Conservation (phyloP, 345 rosid species). For the Hirschfeldia incana region DNA sequence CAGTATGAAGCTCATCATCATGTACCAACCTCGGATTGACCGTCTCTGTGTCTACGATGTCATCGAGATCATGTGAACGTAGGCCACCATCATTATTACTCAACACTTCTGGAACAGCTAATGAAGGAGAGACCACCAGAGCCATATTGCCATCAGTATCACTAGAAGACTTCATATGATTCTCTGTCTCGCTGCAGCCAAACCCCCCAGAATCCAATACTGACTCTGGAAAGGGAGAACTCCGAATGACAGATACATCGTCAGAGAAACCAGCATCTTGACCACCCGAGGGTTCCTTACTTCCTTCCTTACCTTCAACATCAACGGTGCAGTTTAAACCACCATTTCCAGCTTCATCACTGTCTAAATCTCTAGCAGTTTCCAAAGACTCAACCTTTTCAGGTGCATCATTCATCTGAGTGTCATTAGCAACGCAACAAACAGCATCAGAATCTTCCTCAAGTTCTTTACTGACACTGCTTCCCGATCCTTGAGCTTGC, state of each 20-base stretch:
- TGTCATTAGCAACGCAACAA: constrained; percentile 10
- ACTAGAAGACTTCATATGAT: constrained; percentile 27
- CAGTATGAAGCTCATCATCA: constrained; percentile 27
- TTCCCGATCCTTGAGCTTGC: neutral
- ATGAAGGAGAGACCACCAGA: constrained; percentile 31
- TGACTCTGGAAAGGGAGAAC: constrained; percentile 27
- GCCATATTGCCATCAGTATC: constrained; percentile 32
- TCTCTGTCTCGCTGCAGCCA: constrained; percentile 22
- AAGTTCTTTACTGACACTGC: neutral
- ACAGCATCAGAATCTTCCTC: constrained; percentile 19
- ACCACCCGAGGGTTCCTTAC: constrained; percentile 18
- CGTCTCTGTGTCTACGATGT: constrained; percentile 21
- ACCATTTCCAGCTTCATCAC: constrained; percentile 13
- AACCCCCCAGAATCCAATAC: constrained; percentile 12
- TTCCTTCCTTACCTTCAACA: constrained; percentile 28
- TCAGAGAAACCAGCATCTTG: constrained; percentile 11
- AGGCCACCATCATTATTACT: constrained; percentile 26
- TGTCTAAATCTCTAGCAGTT: neutral
- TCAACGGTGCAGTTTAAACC: constrained; percentile 21
- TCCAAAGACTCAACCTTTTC: constrained; percentile 13
- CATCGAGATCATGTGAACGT: constrained; percentile 30
- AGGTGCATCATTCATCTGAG: neutral
- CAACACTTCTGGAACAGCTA: constrained; percentile 23
- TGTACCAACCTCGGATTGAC: constrained; percentile 29
- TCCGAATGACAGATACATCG: constrained; percentile 20